A percentile compares a stretch with the other conserved stretches of the same genome.
Conservation (phyloP, 805 yeast genomes). For the Ogataea pini region DNA sequence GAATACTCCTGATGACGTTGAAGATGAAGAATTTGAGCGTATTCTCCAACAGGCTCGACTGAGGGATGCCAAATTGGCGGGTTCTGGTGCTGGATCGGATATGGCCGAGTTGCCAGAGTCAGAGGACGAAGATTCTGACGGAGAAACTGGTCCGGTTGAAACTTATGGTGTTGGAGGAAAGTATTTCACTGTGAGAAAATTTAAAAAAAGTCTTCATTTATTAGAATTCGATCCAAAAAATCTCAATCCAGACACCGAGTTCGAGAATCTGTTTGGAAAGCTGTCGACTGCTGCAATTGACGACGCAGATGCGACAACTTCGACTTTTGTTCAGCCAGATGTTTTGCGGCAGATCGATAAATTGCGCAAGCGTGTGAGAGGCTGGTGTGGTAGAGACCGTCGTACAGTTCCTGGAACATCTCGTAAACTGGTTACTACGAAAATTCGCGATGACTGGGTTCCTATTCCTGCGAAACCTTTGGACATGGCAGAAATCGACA, state of each 20-base stretch:
- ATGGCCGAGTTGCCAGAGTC: conserved; percentile 8
- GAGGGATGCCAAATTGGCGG: neutral
- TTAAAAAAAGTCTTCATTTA: conserved; percentile 40
- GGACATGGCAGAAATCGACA: conserved; percentile 54
- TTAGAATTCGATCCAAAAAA: conserved; percentile 50
- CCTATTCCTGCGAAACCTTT: conserved; percentile 67
- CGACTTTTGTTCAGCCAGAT: conserved; percentile 69
- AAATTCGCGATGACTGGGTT: conserved; percentile 77
- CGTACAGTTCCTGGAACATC: conserved; percentile 72
- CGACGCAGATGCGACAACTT: conserved; percentile 75
- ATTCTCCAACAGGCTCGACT: conserved; percentile 45
- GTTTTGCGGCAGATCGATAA: conserved; percentile 62
- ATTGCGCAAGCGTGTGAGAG: conserved; percentile 59
- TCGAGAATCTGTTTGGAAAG: conserved; percentile 68
- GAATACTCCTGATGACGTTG: conserved; percentile 22
- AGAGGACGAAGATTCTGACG: conserved; percentile 16
- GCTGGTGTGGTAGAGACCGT: conserved; percentile 85
- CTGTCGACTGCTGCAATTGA: conserved; percentile 65
- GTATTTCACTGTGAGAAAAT: conserved; percentile 48
- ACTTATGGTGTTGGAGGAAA: conserved; percentile 30
- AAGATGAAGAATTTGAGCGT: conserved; percentile 61
- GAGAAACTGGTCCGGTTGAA: conserved; percentile 39
- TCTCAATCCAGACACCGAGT: conserved; percentile 77
- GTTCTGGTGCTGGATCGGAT: neutral
- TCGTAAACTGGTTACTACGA: conserved; percentile 65